Evolutionary conservation across 176 grass and related monocot genomes (phyloP).

Genomic region (Echinochloa phyllopogon): DNA sequence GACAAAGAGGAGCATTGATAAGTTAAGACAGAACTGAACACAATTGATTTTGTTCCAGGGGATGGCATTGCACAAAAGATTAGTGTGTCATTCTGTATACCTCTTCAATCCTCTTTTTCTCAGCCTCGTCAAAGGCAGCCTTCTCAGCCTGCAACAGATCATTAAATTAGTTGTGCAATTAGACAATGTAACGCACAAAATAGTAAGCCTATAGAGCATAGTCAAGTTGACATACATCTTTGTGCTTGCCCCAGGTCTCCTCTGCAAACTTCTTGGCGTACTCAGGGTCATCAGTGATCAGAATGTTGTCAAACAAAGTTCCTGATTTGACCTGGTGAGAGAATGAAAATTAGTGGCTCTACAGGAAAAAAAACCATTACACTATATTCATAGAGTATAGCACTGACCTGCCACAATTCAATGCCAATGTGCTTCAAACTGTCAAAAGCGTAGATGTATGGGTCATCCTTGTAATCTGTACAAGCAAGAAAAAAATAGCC

Average conservation of each 20-base stretch:
- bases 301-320: slow-evolving; percentile 87
- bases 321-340: slow-evolving; percentile 80
- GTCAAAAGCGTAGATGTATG: slow-evolving; percentile 73
- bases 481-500: neutral
- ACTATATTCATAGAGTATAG: neutral
- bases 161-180: neutral
- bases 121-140: slow-evolving; percentile 73
- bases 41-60: neutral
- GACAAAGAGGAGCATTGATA: neutral
- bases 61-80: neutral
- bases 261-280: slow-evolving; percentile 82
- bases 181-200: slow-evolving; percentile 12
- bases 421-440: slow-evolving; percentile 90
- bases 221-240: slow-evolving; percentile 61
- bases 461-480: slow-evolving; percentile 86
- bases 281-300: slow-evolving; percentile 79
- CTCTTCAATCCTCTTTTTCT: slow-evolving; percentile 78
- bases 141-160: slow-evolving; percentile 66
- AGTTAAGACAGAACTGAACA: neutral
- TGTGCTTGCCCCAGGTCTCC: slow-evolving; percentile 83
- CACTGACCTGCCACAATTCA: slow-evolving; percentile 87
- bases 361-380: neutral
- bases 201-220: neutral
- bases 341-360: neutral
- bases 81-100: slow-evolving; percentile 15